These are phyloP conservation scores for Dioszegia hungarica DNA, from an alignment of 768 basidiomycete species.

Conservation along the genomic window DNA sequence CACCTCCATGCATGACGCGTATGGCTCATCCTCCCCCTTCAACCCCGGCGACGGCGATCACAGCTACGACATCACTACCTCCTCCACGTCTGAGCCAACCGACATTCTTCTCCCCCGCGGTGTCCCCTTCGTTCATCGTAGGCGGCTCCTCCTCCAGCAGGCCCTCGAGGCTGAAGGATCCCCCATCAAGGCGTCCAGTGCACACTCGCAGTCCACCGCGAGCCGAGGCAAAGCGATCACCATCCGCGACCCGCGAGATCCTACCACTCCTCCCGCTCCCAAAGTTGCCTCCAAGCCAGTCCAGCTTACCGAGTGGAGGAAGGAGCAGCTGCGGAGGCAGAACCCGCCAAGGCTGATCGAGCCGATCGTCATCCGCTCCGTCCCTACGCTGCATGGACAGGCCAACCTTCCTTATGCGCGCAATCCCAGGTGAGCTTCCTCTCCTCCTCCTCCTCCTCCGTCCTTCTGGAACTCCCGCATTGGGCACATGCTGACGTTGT, in stretches of 20 bases:
- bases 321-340: conserved; percentile 25
- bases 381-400: conserved; percentile 34
- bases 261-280: background rate
- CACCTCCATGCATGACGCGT: background rate
- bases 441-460: background rate
- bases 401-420: conserved; percentile 36
- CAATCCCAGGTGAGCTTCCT: conserved; percentile 37
- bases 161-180: background rate
- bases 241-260: background rate
- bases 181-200: background rate
- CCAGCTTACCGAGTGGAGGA: conserved; percentile 20
- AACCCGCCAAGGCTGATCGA: conserved; percentile 13
- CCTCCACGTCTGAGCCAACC: conserved; percentile 9
- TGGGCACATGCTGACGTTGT: background rate
- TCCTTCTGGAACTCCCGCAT: background rate
- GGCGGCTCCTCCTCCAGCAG: background rate
- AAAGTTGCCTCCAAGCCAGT: background rate
- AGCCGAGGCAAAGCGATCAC: background rate
- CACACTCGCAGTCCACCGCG: background rate
- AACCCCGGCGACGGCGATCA: background rate
- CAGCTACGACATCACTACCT: background rate
- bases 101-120: conserved; percentile 18
- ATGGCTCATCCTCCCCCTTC: background rate
- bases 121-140: conserved; percentile 18
- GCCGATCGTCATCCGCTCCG: conserved; percentile 12